Evolutionary conservation across 495 filamentous ascomycete genomes (phyloP), one percentile per base, ranked within the genome.

Genomic region (Staphylotrichum tortipilum): DNA sequence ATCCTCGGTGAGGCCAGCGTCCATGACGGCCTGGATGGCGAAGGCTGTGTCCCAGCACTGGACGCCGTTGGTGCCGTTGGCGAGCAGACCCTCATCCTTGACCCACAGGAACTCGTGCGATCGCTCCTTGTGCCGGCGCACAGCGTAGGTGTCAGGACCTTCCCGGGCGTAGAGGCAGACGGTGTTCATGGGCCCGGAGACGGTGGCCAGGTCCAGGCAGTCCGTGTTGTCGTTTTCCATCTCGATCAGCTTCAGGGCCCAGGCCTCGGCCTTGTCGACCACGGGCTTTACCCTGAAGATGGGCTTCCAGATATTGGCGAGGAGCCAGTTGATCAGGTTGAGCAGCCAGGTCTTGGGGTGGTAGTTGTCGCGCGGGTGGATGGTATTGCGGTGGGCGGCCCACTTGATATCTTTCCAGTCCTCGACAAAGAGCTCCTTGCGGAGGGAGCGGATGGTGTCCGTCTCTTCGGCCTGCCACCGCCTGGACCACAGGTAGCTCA

Each of bases 21-120:
- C 87, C 49, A 85, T 74, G 24, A 87, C 77, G 8, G 83, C 82
- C 63, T 95, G 89, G 19, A 95, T 88, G 34, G 84, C 68, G 60
- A 95, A 96, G 1, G 87, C 76, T 0, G 92, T 98, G 61, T 98
- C 92, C 92, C 92, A 98, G 36, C 80, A 84, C 68, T 98, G 92
- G 12, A 95, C 89, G 14, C 92, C 92, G 59, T 98, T 96, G 29
- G 92, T 98, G 29, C 92, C 92, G 63, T 96, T 96, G 65, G 83
- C 82, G 17, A 96, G 73, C 86, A 98, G 88, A 22, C 92, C 92
- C 64, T 96, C 92, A 34, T 78, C 52, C 34, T 91, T 95, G 48
- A 97, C 72, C 94, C 94, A 98, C 52, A 97, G 71, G 52, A 85
- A 92, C 55, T 98, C 94, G 33, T 85, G 70, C 19, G 92, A 63